Evolutionary conservation across 345 rosid species (phyloP).

Genomic region (Eucalyptus camaldulensis): DNA sequence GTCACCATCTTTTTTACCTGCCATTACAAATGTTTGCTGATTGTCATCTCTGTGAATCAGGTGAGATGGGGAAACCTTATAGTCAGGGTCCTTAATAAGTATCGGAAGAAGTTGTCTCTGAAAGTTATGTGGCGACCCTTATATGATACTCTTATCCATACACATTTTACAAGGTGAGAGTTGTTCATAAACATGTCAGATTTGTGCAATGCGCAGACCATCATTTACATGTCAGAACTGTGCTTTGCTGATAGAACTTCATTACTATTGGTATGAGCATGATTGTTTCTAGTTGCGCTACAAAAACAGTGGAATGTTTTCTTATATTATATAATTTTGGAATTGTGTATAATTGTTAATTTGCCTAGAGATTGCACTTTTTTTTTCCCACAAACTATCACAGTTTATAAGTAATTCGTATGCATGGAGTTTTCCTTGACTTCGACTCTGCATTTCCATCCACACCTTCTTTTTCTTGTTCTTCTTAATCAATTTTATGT

Average conservation of each 20-base stretch:
- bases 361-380: neutral
- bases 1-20: neutral
- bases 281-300: neutral
- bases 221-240: neutral
- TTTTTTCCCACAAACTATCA: neutral
- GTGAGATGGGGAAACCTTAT: conserved; percentile 92
- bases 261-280: neutral
- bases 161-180: conserved; percentile 83
- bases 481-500: neutral
- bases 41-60: conserved; percentile 23
- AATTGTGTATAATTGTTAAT: neutral
- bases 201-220: neutral
- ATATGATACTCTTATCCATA: conserved; percentile 71
- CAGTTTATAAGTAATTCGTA: neutral
- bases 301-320: neutral
- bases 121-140: conserved; percentile 85
- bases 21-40: neutral
- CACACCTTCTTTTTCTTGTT: neutral
- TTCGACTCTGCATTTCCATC: neutral
- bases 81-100: conserved; percentile 71
- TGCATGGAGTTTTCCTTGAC: neutral
- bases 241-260: neutral
- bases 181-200: neutral
- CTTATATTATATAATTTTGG: neutral
- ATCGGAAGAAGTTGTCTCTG: conserved; percentile 61